Conservation (phyloP, 345 rosid species). For the Ailanthus altissimus region DNA sequence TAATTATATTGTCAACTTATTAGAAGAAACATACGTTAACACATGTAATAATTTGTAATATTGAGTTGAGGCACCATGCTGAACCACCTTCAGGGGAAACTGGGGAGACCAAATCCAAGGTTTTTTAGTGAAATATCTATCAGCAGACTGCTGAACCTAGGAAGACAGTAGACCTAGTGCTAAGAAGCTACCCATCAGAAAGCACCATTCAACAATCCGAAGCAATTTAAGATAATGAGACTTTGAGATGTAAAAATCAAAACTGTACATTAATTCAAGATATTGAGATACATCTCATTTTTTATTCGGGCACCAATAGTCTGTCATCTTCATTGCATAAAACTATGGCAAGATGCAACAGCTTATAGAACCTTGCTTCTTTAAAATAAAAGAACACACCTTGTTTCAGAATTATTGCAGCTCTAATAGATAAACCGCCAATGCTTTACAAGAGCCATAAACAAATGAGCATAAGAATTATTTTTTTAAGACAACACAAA, state of each 20-base stretch:
- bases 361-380: background rate
- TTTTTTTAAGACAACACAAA: background rate
- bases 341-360: background rate
- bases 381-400: background rate
- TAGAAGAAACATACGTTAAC: background rate
- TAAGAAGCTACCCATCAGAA: background rate
- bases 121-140: background rate
- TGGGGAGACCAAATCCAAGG: background rate
- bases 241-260: background rate
- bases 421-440: background rate
- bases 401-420: background rate
- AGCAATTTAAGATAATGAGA: background rate
- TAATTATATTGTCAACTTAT: slow-evolving; percentile 1
- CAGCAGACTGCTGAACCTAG: background rate
- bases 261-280: slow-evolving; percentile 8
- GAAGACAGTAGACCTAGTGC: background rate
- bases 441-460: background rate
- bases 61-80: background rate
- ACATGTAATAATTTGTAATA: background rate
- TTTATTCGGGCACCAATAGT: background rate
- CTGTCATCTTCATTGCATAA: background rate
- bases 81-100: background rate
- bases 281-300: background rate
- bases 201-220: background rate
- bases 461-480: background rate